Base-by-base conservation (phyloP, 2,329 filamentous ascomycete species). In the Fusarium tuaranense region DNA sequence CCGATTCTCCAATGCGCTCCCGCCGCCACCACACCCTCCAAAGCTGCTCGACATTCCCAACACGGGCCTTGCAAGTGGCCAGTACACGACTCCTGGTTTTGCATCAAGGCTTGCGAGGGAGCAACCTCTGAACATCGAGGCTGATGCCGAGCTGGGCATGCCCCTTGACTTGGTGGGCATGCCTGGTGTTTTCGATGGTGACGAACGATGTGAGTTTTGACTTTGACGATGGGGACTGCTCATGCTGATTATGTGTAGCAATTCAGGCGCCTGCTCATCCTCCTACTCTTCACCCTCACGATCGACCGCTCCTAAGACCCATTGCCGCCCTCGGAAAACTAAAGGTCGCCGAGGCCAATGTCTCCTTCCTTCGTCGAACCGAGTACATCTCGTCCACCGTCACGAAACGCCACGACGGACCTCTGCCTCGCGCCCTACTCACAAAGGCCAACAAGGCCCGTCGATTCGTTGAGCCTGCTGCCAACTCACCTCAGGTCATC, bases 21-120 rank as follows among this genome's bases (percentile, higher is more conserved):
- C 97, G 74, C 95, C 97, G 74, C 97, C 97, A 65, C 95, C 96
- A 65, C 95, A 95, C 81, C 95, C 96, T 1, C 97, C 97, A 1
- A 99, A 99, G 88, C 92, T 99, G 73, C 93, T 99, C 78, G 95
- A 98, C 76, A 98, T 99, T 71, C 96, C 97, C 13, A 98, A 97
- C 79, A 97, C 94, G 67, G 97, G 97, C 48, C 90, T 98, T 18
- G 89, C 94, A 46, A 94, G 92, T 77, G 93, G 93, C 69, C 94
- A 97, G 82, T 98, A 98, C 84, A 97, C 97, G 36, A 94, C 92
- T 5, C 94, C 97, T 1, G 92, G 92, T 25, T 99, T 97, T 86
- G 95, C 95, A 34, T 97, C 95, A 55, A 92, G 95, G 73, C 87
- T 99, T 77, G 95, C 94, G 20, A 89, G 96, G 80, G 95, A 98